A percentile compares a stretch with the other conserved stretches of the same genome.
These are phyloP conservation scores for Volvox carteri DNA, from an alignment of 163 green algal genomes.

Conservation along the genomic window DNA sequence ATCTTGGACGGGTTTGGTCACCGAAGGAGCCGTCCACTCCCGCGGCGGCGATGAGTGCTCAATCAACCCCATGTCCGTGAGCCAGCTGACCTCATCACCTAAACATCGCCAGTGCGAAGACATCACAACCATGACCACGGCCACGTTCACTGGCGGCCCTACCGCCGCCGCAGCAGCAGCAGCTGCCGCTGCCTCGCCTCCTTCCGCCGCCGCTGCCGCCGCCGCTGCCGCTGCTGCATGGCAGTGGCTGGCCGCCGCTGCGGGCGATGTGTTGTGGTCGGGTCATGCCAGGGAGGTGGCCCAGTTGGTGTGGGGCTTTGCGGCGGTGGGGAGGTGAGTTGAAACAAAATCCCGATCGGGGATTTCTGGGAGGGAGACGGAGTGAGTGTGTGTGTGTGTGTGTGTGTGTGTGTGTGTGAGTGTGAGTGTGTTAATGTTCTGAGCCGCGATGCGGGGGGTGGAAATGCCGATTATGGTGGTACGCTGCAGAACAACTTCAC, in stretches of 20 bases:
- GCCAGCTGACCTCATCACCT: too few species aligned
- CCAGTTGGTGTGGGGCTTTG: conserved; percentile 32
- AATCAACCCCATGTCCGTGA: background rate
- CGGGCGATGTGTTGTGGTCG: conserved; percentile 32
- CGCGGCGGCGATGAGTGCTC: background rate
- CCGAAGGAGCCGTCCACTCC: background rate
- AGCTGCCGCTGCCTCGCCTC: background rate
- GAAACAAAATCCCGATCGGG: too few species aligned
- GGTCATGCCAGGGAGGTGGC: conserved; percentile 30
- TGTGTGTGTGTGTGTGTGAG: background rate
- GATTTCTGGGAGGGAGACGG: too few species aligned
- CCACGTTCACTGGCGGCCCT: background rate
- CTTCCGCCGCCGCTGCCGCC: background rate
- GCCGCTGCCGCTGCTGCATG: background rate
- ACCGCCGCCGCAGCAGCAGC: background rate
- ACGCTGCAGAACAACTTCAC: too few species aligned
- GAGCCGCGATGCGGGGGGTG: too few species aligned
- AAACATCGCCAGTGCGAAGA: background rate
- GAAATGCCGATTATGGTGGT: too few species aligned
- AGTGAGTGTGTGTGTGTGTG: background rate
- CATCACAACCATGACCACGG: background rate
- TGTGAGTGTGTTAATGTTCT: too few species aligned
- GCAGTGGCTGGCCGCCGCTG: conserved; percentile 31
- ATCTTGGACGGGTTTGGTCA: too few species aligned
- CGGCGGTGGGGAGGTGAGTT: conserved; percentile 24